Evolutionary conservation across 2,329 filamentous ascomycete species (phyloP).

Genomic region (Trichophaea hybrida): DNA sequence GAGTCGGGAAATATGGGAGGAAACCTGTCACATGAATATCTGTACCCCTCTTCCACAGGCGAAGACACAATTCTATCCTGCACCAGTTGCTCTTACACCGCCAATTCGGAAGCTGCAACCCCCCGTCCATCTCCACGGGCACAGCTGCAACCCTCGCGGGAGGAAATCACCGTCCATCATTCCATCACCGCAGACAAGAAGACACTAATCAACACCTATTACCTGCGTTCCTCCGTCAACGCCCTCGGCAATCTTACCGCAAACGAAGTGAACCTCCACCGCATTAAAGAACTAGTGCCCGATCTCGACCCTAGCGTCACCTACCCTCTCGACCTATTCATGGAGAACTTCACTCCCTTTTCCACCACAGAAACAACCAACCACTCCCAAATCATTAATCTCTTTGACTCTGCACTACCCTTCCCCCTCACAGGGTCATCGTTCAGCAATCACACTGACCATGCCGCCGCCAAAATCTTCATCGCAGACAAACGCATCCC

Average conservation of each 20-base stretch:
- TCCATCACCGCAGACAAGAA: slow-evolving; percentile 53
- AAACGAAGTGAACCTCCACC: slow-evolving; percentile 16
- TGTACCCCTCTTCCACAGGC: slow-evolving; percentile 62
- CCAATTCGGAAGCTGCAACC: slow-evolving; percentile 72
- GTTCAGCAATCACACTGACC: slow-evolving; percentile 24
- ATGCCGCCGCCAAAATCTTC: slow-evolving; percentile 22
- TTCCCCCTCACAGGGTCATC: slow-evolving; percentile 7
- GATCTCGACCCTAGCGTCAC: slow-evolving; percentile 58
- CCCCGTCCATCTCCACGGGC: slow-evolving; percentile 1
- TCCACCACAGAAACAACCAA: background rate
- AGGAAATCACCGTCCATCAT: slow-evolving; percentile 38
- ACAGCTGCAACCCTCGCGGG: background rate
- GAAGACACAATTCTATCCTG: slow-evolving; percentile 79
- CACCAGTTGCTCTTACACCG: slow-evolving; percentile 54
- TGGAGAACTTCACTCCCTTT: slow-evolving; percentile 34
- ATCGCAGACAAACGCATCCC: slow-evolving; percentile 24
- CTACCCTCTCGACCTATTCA: slow-evolving; percentile 36
- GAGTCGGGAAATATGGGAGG: slow-evolving; percentile 96
- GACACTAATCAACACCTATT: slow-evolving; percentile 57
- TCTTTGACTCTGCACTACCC: slow-evolving; percentile 25
- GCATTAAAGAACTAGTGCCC: slow-evolving; percentile 44
- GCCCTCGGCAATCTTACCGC: background rate
- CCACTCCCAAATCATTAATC: slow-evolving; percentile 25
- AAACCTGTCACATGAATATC: slow-evolving; percentile 85
- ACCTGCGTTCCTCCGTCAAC: slow-evolving; percentile 32